Evolutionary conservation across 495 filamentous ascomycete genomes (phyloP).

Genomic region (Apiosordaria backusii): DNA sequence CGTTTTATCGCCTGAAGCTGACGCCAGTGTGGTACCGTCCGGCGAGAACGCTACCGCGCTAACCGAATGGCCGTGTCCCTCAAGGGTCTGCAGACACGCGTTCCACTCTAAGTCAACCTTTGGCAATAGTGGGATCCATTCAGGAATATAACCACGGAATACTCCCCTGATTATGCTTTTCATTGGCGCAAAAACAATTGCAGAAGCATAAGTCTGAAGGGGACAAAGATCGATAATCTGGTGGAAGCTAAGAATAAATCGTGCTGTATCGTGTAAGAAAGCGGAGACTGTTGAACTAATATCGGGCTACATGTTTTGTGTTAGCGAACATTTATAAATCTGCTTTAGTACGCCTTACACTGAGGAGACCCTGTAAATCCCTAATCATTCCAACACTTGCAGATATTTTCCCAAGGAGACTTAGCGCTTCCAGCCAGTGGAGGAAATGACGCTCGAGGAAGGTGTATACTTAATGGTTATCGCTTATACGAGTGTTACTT

Average conservation of each 20-base stretch:
- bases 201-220: too few species aligned
- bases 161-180: background rate
- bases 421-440: slow-evolving; percentile 31
- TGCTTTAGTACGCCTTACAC: too few species aligned
- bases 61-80: background rate
- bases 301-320: too few species aligned
- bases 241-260: too few species aligned
- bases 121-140: background rate
- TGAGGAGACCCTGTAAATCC: background rate
- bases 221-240: too few species aligned
- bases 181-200: too few species aligned
- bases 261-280: too few species aligned
- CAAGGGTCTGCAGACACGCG: background rate
- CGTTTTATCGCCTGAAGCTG: background rate
- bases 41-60: background rate
- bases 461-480: slow-evolving; percentile 24
- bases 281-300: too few species aligned
- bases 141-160: background rate
- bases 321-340: too few species aligned
- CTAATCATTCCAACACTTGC: slow-evolving; percentile 4
- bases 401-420: slow-evolving; percentile 33
- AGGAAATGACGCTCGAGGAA: slow-evolving; percentile 47
- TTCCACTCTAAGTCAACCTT: background rate
- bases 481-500: slow-evolving; percentile 23
- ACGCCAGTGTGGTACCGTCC: slow-evolving; percentile 5